Evolutionary conservation across 805 yeast species (phyloP), one percentile per base, ranked within the genome.

Genomic region (Kuraishia cidri): DNA sequence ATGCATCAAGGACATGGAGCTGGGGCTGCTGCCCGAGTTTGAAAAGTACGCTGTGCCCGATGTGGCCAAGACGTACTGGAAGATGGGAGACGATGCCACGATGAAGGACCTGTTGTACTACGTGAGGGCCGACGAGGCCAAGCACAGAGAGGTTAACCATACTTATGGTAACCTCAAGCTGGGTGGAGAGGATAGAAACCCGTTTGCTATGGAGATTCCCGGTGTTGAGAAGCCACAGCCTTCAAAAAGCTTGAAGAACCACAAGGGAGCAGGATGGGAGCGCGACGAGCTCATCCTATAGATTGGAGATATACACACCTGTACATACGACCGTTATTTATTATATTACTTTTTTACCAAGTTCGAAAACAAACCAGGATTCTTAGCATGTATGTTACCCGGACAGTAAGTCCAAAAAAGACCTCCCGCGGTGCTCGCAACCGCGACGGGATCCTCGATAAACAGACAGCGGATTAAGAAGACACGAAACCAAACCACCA

Each of bases 91-190:
- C 20, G 47, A 72, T 16, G 62, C 79, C 18, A 57, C 72, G 3
- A 69, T 79, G 54, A 60, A 62, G 37, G 85, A 79, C 40, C 62
- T 80, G 47, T 59, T 80, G 30, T 62, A 66, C 37, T 66, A 75
- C 42, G 61, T 80, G 16, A 66, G 87, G 40, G 88, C 88, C 2
- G 88, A 79, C 46, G 88, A 79, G 52, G 79, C 85, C 26, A 79
- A 79, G 50, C 87, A 79, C 48, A 66, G 88, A 52, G 88, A 80
- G 47, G 87, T 80, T 19, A 80, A 79, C 55, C 88, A 79, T 46
- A 80, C 87, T 0, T 66, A 79, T 46, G 87, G 83, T 10, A 79
- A 79, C 45, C 63, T 79, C 43, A 48, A 48, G 27, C 39, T 40
- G n/a, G 51, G 54, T 20, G 53, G 52, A 22, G 32, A 30, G 1